Evolutionary conservation across 2,329 filamentous ascomycete genomes (phyloP).

Genomic region (Venturia aucupariae): DNA sequence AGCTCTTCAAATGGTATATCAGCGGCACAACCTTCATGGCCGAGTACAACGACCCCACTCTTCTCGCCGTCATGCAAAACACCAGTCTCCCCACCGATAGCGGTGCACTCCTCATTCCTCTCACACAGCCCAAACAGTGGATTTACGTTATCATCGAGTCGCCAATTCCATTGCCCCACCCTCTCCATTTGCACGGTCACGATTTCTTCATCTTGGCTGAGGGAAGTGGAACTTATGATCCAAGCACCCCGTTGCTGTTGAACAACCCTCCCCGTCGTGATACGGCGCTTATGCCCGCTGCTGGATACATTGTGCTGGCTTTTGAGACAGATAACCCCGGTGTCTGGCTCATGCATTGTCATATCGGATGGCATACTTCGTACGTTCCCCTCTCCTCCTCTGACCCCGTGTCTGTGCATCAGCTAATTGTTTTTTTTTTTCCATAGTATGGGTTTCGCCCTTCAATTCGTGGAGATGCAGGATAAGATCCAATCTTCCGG

Average conservation of each 20-base stretch:
- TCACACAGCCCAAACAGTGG: slow-evolving; percentile 1
- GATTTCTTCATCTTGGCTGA: slow-evolving; percentile 21
- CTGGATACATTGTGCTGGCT: slow-evolving; percentile 26
- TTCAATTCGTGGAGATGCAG: slow-evolving; percentile 15
- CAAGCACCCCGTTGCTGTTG: slow-evolving; percentile 19
- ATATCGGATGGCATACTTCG: slow-evolving; percentile 23
- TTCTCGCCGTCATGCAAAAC: slow-evolving; percentile 27
- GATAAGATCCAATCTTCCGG: slow-evolving; percentile 13
- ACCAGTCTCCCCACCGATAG: slow-evolving; percentile 25
- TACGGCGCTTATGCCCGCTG: slow-evolving; percentile 24
- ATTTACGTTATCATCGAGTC: slow-evolving; percentile 15
- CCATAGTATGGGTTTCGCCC: slow-evolving; percentile 14
- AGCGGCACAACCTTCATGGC: slow-evolving; percentile 31
- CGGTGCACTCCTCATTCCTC: slow-evolving; percentile 22
- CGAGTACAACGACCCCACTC: slow-evolving; percentile 32
- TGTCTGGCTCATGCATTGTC: slow-evolving; percentile 30
- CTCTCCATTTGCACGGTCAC: slow-evolving; percentile 16
- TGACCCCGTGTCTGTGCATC: not conserved
- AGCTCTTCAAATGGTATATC: slow-evolving; percentile 33
- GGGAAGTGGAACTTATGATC: slow-evolving; percentile 21
- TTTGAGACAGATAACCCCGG: slow-evolving; percentile 30
- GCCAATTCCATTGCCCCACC: slow-evolving; percentile 14
- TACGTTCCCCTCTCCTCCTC: not conserved
- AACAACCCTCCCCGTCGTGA: slow-evolving; percentile 27
- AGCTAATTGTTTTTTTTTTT: not conserved